Base-by-base conservation (phyloP, 2,329 filamentous ascomycete species). In the Colletotrichum sp. region DNA sequence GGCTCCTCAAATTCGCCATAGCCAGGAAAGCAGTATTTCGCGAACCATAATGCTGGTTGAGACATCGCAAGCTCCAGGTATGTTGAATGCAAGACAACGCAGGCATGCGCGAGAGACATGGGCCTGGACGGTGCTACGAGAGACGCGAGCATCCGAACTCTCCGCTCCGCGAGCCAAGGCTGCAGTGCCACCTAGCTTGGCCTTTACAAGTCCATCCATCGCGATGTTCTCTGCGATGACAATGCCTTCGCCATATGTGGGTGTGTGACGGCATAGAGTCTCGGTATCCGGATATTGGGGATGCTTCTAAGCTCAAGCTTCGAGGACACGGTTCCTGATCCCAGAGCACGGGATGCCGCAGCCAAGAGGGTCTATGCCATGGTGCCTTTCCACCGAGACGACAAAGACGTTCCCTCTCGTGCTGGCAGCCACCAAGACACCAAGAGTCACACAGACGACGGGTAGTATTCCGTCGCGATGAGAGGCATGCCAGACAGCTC, bases 281-380 rank as follows among this genome's bases (percentile, higher is more conserved):
- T 55, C 36, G n/a, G 57, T 24, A 18, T 63, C 32, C n/a, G 67
- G 26, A 70, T 60, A 18, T 36, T 30, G 43, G 48, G 18, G 48
- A 36, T 32, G 32, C 52, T 21, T 24, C 26, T 28, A 24, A 15
- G 21, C 26, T 34, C 43, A 21, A 21, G 48, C n/a, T 65, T 64
- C 21, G 16, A 60, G 60, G 18, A 52, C 69, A 52, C 16, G 55
- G 24, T 65, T 66, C 55, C n/a, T 52, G 55, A 36, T 48, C 12
- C 21, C 67, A 70, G 57, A 52, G 32, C 73, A 52, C 55, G 59
- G 60, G 18, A 36, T 71, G 52, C 61, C 28, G 60, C 65, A 71
- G 71, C 74, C 74, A 75, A 76, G 74, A 57, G 30, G 48, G 64
- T 21, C 16, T 60, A 24, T 74, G 43, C 60, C 72, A 65, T 67